Conservation (phyloP, 73 alveolate genomes). For the Paramecium sexaurelia region DNA sequence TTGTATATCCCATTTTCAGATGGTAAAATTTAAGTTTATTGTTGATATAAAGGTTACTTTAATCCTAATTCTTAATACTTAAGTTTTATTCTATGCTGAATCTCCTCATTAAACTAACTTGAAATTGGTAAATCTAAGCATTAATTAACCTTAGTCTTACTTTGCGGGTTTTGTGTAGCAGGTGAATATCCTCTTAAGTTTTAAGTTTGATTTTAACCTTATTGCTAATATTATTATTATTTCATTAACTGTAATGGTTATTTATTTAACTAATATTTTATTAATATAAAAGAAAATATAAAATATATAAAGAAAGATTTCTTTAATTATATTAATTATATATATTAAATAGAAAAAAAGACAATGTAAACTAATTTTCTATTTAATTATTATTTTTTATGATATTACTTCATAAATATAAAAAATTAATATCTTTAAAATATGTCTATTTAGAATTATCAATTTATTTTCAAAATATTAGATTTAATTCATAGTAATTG, state of each 20-base stretch:
- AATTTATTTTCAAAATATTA: too few relatives aligned
- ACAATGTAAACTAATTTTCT: too few relatives aligned
- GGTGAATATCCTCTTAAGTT: not conserved
- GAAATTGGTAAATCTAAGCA: not conserved
- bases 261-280: not conserved
- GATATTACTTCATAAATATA: too few relatives aligned
- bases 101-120: constrained; percentile 8
- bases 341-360: too few relatives aligned
- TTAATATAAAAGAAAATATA: not conserved
- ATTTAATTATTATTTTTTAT: too few relatives aligned
- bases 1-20: not conserved
- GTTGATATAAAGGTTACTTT: not conserved
- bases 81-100: not conserved
- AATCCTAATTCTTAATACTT: constrained; percentile 12
- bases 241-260: not conserved
- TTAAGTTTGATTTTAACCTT: not conserved
- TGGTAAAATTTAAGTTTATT: not conserved
- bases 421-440: too few relatives aligned
- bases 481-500: too few relatives aligned
- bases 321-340: not conserved
- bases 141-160: too few relatives aligned
- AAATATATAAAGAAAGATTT: not conserved
- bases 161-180: not conserved
- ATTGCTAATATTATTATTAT: not conserved
- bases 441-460: too few relatives aligned